Evolutionary conservation across 225 moss, liverwort and hornwort species (phyloP), one percentile per base, ranked within the genome.

Genomic region (Straminergon stramineum): DNA sequence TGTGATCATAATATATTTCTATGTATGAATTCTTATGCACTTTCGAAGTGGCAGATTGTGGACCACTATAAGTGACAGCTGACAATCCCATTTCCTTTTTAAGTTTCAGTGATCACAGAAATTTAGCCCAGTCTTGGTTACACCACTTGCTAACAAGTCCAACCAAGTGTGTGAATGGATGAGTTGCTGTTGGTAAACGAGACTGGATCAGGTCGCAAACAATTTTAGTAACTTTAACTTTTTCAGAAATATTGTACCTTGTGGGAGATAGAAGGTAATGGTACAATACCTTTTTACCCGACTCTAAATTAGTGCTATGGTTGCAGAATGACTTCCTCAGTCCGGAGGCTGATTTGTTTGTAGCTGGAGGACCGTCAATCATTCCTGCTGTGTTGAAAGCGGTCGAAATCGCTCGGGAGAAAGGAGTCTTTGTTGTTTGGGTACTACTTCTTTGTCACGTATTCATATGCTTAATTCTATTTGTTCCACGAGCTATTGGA

Each of bases 381-480:
- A 93, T 99, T 82, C 93, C 92, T 83, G 93, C 93, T 80, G 97
- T 97, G 75, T 93, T 84, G 89, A 93, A 94, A 88, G 94, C 97
- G 30, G 96, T 99, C 51, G 91, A 93, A 57, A 85, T 96, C 55
- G 96, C 96, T 80, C 95, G 97, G 76, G 92, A 95, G 75, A 95
- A 97, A 82, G 95, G 99, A 87, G 96, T 92, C 87, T 94, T 96
- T 84, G 89, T 99, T 88, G 93, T 99, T 79, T 99, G 99, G 97
- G 97, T 97, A 92, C 28, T 89, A 79, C 35, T 91, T 85, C 85
- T 69, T 76, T 67, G 79, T 67, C 63, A 52, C 86, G 22, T 66
- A 69, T 75, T 41, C 52, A 62, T 73, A 28, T 64, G 19, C 81
- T 84, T 65, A n/a, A 67, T 68, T 68, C 48, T 79, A n/a, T 68